Evolutionary conservation across 352 stramenopile genomes (phyloP), one percentile per base, ranked within the genome.

Genomic region (Pythium apleroticum): DNA sequence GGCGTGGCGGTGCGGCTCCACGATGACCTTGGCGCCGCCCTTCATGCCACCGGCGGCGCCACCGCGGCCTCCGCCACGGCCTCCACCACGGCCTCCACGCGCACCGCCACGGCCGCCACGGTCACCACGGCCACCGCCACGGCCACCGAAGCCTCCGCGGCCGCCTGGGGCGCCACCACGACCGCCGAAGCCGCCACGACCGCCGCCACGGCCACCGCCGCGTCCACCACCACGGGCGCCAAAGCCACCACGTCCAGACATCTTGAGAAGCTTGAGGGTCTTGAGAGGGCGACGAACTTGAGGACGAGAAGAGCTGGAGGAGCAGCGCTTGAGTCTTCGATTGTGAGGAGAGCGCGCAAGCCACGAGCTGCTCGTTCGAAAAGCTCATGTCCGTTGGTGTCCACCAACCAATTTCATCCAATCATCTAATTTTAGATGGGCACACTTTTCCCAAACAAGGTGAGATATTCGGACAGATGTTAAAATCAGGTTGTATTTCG

Each of bases 1-100:
- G 65, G 97, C 91, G 84, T 99, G 97, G 73, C 96, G 90, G 78
- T 99, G 97, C 57, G 97, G 96, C 77, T 99, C 97, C 39, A 99
- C 93, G n/a, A 99, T 77, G n/a, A 99, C 96, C 79, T 99, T 99
- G 56, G 95, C 77, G 33, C 96, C 96, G 31, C 97, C 96, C 66
- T 93, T 94, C 90, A 98, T 98, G 60, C 96, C 95, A 12, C 91
- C 89, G 50, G 82, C 52, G n/a, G 88, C 75, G 37, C 89, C 75
- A 19, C 87, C 80, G 52, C 88, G 60, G n/a, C 88, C 68, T 52
- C 91, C 74, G 19, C 89, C 75, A 62, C 90, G 61, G 53, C 88
- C 70, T 39, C 86, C 64, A 24, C 86, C 72, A 52, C 75, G 69
- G 24, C 81, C 75, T 61, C 81, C 72, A 61, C 75, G 66, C 20